These are phyloP conservation scores for Stellera chamaejasme DNA, from an alignment of 345 rosid genomes.

Conservation along the genomic window DNA sequence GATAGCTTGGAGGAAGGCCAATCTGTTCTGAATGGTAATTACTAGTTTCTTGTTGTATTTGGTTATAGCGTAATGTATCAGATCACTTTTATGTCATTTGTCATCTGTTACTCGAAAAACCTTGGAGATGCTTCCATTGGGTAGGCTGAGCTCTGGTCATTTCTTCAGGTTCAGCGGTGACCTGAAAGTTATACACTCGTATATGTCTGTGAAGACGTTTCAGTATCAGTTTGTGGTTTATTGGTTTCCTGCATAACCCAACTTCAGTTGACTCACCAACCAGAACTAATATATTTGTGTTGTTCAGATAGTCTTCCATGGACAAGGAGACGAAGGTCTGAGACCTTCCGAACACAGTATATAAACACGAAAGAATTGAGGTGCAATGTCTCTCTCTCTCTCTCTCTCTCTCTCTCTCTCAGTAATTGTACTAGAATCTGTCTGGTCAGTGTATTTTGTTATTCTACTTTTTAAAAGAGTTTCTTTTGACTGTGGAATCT, in stretches of 20 bases:
- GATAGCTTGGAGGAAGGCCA: conserved; percentile 23
- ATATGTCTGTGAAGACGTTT: no score
- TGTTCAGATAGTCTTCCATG: conserved; percentile 18
- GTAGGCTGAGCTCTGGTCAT: no score
- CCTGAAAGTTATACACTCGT: no score
- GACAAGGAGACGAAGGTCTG: conserved; percentile 23
- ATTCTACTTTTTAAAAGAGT: neutral
- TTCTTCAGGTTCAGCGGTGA: no score
- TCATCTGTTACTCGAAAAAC: no score
- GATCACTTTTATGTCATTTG: no score
- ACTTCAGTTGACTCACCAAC: no score
- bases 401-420: no score
- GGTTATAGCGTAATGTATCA: no score
- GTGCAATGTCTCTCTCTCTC: neutral
- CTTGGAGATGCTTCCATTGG: no score
- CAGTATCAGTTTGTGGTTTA: neutral
- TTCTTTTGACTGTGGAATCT: neutral
- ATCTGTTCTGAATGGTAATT: conserved; percentile 32
- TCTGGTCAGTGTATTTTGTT: neutral
- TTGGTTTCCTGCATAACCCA: neutral
- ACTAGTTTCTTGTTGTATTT: neutral
- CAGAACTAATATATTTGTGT: neutral
- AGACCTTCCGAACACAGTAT: conserved; percentile 25
- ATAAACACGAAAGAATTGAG: conserved; percentile 30
- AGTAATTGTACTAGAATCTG: conserved; percentile 1